Evolutionary conservation across 2,329 filamentous ascomycete genomes (phyloP), one percentile per base, ranked within the genome.

Genomic region (Dothiorella sarmentorum): DNA sequence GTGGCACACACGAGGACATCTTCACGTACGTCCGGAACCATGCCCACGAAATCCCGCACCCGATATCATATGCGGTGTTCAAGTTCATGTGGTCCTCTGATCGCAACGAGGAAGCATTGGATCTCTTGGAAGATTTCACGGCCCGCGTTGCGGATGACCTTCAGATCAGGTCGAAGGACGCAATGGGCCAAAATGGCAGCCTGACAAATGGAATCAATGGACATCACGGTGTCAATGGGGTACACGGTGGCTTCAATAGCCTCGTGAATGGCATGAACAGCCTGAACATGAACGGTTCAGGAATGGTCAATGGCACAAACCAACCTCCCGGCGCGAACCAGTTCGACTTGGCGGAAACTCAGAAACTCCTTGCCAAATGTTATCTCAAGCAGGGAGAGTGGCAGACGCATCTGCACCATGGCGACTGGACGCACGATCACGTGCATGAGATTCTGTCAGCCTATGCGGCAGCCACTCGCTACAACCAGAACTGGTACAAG

Each of bases 331-430:
- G 64, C 56, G 64, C 68, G 7, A 64, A 64, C 22, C 69, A 70
- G 3, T 44, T 53, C 20, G 71, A 74, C 18, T 70, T 84, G 4
- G 78, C 77, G 11, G 85, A 86, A 55, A 81, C 82, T 67, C 80
- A 81, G 58, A 83, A 87, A 43, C 81, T 99, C 29, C 83, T 99
- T 42, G 91, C 95, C 9, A 95, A 97, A 75, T 97, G 93, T 74
- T 97, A 95, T 71, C 82, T 99, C 29, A 91, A 95, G 67, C 91
- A 96, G 71, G 95, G 94, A 64, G 92, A 99, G 74, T 99, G 94
- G 94, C 86, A 96, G 69, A 89, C 93, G 59, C 82, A 88, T 15
- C 76, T 96, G 57, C 89, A 95, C 71, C 88, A 89, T 68, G 89
- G 91, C 55, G 88, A 94, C 64, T 99, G 94, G 95, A 87, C 90